Base-by-base conservation (phyloP, 257 asterid genomes). In the Solanum paucissectum region DNA sequence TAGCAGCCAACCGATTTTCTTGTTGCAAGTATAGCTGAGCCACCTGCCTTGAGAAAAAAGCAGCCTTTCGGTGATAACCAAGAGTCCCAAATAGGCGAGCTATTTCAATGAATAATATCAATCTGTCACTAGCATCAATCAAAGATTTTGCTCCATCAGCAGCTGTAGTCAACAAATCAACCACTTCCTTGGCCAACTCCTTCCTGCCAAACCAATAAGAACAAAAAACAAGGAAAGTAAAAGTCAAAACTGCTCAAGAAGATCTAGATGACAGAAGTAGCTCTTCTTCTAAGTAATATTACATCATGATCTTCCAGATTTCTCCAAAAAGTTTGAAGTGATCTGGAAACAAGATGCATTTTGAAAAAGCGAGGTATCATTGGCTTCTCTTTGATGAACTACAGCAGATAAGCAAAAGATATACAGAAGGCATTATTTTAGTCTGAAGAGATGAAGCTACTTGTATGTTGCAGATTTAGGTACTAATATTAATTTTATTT, bases 1-100 rank as follows among this genome's bases (percentile, higher is more conserved):
- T 97, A 72, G 99, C 99, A 74, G 99, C 98, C 90, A 93, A 90
- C 90, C 96, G 94, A 88, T 93, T 95, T 88, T 95, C 98, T 91
- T 97, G 99, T 88, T 95, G 99, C 94, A 95, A 93, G 93, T 97
- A 97, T 90, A 97, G 91, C 92, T 95, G 99, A 88, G 99, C 98
- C 89, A 97, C 98, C 94, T 92, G 99, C 92, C 99, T 92, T 49
- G 98, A 97, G 95, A 97, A 97, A 90, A 97, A 97, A 84, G 99
- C 99, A 92, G 99, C 98, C 91, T 97, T 97, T 66, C 99, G 94
- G 87, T 93, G 98, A 90, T 97, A 97, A 87, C 98, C 98, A 88
- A 97, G 97, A 86, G 96, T 92, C 52, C 98, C 98, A 92, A 95
- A 97, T 86, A 97, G 98, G 42, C 99, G 93, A 86, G 99, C 98